A percentile compares a stretch with the other conserved stretches of the same genome.
Conservation (phyloP, 345 rosid genomes). For the Lenwebbia sp. region DNA sequence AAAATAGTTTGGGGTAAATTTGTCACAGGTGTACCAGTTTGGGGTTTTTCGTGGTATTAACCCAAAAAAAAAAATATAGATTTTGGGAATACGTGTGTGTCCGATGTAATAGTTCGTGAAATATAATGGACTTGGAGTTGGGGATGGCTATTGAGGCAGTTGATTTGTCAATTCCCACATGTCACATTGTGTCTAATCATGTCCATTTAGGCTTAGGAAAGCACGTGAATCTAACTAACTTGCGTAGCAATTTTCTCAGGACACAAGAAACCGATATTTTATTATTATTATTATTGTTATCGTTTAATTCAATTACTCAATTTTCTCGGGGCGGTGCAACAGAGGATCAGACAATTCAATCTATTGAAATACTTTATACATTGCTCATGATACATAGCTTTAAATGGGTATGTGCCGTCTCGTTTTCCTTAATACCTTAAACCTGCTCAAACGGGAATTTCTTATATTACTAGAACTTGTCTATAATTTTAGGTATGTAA, state of each 20-base stretch:
- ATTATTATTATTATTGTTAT: fast-evolving
- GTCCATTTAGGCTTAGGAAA: neutral
- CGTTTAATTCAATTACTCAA: neutral
- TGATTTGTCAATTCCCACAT: neutral
- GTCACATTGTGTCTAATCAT: neutral
- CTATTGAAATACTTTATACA: neutral
- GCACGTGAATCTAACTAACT: neutral
- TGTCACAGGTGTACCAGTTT: no score
- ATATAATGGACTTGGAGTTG: neutral
- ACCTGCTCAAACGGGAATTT: no score
- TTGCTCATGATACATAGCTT: neutral
- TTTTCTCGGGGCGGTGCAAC: fast-evolving
- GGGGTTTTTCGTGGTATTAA: no score
- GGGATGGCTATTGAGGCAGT: neutral
- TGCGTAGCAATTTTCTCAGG: neutral
- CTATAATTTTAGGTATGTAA: neutral
- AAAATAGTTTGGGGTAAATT: no score
- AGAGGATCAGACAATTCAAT: neutral
- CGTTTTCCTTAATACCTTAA: neutral
- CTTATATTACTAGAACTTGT: neutral
- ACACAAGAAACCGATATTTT: neutral
- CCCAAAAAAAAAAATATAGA: neutral
- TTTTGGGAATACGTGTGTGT: neutral
- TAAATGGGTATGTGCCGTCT: no score
- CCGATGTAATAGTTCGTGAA: neutral